Evolutionary conservation across 2,329 filamentous ascomycete species (phyloP).

Genomic region (Sclerotinia sclerotiorum): DNA sequence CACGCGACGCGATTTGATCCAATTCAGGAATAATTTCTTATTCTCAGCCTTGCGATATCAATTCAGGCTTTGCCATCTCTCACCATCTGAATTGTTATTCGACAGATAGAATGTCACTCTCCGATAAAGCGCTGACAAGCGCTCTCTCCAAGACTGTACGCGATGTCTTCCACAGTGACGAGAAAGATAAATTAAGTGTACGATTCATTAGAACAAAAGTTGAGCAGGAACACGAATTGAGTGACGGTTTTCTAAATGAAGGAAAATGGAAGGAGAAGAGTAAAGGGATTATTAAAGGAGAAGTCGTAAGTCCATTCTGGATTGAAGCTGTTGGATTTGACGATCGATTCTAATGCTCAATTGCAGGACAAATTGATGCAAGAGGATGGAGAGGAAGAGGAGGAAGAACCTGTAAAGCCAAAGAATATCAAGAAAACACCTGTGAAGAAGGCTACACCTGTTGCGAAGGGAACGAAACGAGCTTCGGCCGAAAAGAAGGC

Average conservation of each 20-base stretch:
- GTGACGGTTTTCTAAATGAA: slow-evolving; percentile 51
- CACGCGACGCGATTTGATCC: slow-evolving; percentile 21
- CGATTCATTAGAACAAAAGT: slow-evolving; percentile 56
- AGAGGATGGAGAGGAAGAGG: slow-evolving; percentile 26
- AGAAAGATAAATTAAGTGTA: slow-evolving; percentile 51
- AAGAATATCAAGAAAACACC: slow-evolving; percentile 8
- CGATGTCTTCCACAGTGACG: slow-evolving; percentile 20
- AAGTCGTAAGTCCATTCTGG: slow-evolving; percentile 48
- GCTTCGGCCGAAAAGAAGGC: slow-evolving; percentile 46
- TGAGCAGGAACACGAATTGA: slow-evolving; percentile 51
- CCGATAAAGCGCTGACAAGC: slow-evolving; percentile 28
- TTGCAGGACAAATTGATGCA: slow-evolving; percentile 23
- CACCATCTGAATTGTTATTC: neutral
- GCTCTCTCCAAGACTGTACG: slow-evolving; percentile 25
- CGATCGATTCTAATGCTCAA: neutral
- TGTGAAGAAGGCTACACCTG: slow-evolving; percentile 41
- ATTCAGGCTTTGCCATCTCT: neutral
- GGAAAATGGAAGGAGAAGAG: slow-evolving; percentile 58
- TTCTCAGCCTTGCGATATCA: neutral
- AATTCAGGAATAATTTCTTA: neutral
- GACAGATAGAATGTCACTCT: slow-evolving; percentile 25
- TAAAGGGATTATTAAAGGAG: slow-evolving; percentile 56
- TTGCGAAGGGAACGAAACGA: slow-evolving; percentile 41
- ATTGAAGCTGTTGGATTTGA: neutral
- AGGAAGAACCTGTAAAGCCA: slow-evolving; percentile 47